Base-by-base conservation (phyloP, 345 rosid species). In the Physaria fendleri region DNA sequence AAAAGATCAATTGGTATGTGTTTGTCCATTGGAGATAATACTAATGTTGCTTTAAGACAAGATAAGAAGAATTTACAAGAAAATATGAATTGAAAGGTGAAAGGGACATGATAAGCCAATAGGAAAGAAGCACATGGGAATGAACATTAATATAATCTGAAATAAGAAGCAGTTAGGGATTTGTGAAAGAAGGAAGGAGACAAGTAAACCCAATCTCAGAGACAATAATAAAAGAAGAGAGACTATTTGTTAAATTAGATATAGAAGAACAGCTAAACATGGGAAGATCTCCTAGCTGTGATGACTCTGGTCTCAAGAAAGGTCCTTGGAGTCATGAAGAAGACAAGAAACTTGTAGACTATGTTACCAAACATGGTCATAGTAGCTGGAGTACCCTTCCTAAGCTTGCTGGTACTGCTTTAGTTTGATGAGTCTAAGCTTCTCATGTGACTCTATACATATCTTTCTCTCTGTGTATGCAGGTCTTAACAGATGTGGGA, bases 361-460 rank as follows among this genome's bases (percentile, higher is more conserved):
- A 69, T 63, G 83, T 88, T n/a, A n/a, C 41, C 75, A 85, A 78
- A 57, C 78, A 85, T 69, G 96, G 96, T 25, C 96, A 83, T 70
- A 91, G 88, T 49, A 85, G 96, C 78, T 88, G 96, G 96, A 80
- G 96, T 73, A 88, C 90, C 33, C 96, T 85, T 71, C 96, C 96
- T 5, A 82, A 75, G 59, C 85, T 82, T 62, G 87, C 97, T 34
- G 97, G 97, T 66, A 61, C 16, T 8, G 11, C 34, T 60, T 20
- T 35, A 30, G 7, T 15, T 13, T 15, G 18, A 33, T 23, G 38
- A 68, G 38, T 25, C 27, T 42, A 52, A 59, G 17, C 60, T 60
- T 33, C 2, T 47, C n/a, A 13, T 32, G 11, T 44, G 45, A 35
- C 2, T 49, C 2, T 4, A 22, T 22, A 2, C 4, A 0, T 47